These are phyloP conservation scores for Bremia lactucae DNA, from an alignment of 352 stramenopile species.

Conservation along the genomic window DNA sequence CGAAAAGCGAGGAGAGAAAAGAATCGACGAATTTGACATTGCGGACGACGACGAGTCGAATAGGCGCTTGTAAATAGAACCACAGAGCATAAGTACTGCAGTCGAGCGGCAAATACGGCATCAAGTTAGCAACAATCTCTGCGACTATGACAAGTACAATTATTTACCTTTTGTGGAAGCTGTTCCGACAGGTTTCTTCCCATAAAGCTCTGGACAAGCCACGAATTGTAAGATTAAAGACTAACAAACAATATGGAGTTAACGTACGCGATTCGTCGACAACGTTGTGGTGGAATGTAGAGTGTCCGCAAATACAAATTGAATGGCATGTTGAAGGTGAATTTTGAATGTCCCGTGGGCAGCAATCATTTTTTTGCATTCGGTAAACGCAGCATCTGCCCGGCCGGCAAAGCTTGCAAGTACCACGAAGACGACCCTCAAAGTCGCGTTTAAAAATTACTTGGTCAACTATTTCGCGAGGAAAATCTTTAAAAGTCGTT, in stretches of 20 bases:
- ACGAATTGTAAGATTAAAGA: slow-evolving; percentile 6
- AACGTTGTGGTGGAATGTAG: slow-evolving; percentile 61
- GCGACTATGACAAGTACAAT: background rate
- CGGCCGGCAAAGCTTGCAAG: slow-evolving; percentile 60
- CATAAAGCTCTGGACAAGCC: slow-evolving; percentile 40
- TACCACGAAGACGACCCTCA: slow-evolving; percentile 50
- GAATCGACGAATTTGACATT: slow-evolving; percentile 25
- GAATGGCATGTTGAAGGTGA: slow-evolving; percentile 18
- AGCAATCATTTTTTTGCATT: slow-evolving; percentile 24
- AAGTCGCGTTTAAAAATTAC: slow-evolving; percentile 69
- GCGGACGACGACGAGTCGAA: slow-evolving; percentile 46
- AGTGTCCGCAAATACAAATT: slow-evolving; percentile 61
- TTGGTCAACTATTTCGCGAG: slow-evolving; percentile 61
- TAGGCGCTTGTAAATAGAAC: slow-evolving; percentile 26
- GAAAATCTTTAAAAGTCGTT: slow-evolving; percentile 71
- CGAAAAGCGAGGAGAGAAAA: slow-evolving; percentile 45
- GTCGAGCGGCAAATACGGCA: background rate
- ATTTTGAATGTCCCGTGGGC: slow-evolving; percentile 21
- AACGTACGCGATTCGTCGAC: slow-evolving; percentile 66
- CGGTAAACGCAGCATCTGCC: slow-evolving; percentile 66
- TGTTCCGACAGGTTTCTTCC: slow-evolving; percentile 45
- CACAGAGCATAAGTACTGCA: slow-evolving; percentile 48
- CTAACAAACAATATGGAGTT: background rate
- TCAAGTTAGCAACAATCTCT: too few species aligned
- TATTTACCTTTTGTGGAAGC: slow-evolving; percentile 48